Conservation (phyloP, 23 red algal genomes). For the Gracilaria vermiculophylla region DNA sequence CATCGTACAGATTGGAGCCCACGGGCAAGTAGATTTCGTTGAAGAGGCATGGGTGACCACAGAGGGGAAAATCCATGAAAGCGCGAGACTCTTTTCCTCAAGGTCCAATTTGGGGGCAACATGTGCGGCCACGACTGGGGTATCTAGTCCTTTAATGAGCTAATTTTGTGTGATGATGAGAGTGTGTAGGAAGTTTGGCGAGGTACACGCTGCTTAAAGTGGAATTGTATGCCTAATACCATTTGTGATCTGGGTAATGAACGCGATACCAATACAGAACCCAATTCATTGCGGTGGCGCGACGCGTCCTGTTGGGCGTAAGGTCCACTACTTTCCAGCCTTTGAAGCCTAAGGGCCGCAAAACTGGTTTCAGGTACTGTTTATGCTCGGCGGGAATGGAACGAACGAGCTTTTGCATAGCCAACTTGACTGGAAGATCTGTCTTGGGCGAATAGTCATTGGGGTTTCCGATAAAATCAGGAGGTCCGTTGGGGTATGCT, state of each 20-base stretch:
- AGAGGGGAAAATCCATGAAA: constrained; percentile 25
- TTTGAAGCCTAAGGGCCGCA: constrained; percentile 34
- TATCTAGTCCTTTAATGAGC: background rate
- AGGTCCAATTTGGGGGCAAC: background rate
- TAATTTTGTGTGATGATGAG: background rate
- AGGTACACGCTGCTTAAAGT: background rate
- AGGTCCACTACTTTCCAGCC: constrained; percentile 63
- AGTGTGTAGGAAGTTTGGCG: background rate
- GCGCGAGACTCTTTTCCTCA: background rate
- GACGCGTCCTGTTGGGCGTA: constrained; percentile 77
- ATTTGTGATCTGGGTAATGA: constrained; percentile 44
- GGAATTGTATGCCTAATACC: background rate
- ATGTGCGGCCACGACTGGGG: background rate
- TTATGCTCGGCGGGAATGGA: constrained; percentile 56
- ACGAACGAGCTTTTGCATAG: constrained; percentile 53
- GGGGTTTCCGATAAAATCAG: constrained; percentile 77
- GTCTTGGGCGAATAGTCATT: constrained; percentile 11
- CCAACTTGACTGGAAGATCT: constrained; percentile 68
- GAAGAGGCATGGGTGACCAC: constrained; percentile 50
- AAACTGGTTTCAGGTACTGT: constrained; percentile 41
- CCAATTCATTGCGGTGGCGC: constrained; percentile 73
- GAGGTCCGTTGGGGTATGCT: constrained; percentile 45
- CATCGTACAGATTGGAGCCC: constrained; percentile 22
- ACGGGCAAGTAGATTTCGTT: constrained; percentile 31
- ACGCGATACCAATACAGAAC: constrained; percentile 62